These are phyloP conservation scores for Citrus mangshanensis DNA, from an alignment of 345 rosid genomes.

Conservation along the genomic window DNA sequence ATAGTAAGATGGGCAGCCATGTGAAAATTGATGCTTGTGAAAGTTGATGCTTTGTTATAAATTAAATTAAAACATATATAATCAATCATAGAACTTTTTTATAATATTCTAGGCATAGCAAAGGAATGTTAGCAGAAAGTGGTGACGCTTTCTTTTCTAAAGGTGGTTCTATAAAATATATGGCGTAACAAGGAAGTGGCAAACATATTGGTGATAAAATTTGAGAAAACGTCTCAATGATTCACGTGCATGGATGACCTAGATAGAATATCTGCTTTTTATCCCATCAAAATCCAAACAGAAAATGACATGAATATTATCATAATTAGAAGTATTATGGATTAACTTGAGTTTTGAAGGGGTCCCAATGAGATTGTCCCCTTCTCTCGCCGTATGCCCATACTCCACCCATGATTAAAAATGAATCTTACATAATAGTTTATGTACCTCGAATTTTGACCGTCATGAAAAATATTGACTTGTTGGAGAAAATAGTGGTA, in stretches of 20 bases:
- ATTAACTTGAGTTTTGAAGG: neutral
- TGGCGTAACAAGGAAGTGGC: neutral
- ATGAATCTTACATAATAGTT: neutral
- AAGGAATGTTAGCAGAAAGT: constrained; percentile 15
- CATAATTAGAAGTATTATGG: neutral
- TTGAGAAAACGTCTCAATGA: constrained; percentile 8
- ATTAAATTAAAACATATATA: neutral
- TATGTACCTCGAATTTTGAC: neutral
- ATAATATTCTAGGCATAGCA: neutral
- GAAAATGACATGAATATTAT: constrained; percentile 16
- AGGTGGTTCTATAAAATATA: neutral
- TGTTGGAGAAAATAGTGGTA: neutral
- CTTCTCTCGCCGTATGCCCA: neutral
- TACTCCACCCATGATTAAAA: neutral
- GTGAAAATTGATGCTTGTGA: constrained; percentile 1
- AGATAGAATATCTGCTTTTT: constrained; percentile 8
- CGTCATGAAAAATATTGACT: neutral
- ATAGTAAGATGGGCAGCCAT: neutral
- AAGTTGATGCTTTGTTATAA: neutral
- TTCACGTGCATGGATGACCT: constrained; percentile 4
- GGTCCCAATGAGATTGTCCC: constrained; percentile 12
- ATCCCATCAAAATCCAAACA: constrained; percentile 5
- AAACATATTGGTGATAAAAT: neutral
- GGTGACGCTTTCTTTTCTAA: constrained; percentile 2
- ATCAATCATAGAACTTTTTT: neutral